phyloP scores from a whole-genome alignment of 1,284 basidiomycete genomes.

The Pholiota adiposa region DNA sequence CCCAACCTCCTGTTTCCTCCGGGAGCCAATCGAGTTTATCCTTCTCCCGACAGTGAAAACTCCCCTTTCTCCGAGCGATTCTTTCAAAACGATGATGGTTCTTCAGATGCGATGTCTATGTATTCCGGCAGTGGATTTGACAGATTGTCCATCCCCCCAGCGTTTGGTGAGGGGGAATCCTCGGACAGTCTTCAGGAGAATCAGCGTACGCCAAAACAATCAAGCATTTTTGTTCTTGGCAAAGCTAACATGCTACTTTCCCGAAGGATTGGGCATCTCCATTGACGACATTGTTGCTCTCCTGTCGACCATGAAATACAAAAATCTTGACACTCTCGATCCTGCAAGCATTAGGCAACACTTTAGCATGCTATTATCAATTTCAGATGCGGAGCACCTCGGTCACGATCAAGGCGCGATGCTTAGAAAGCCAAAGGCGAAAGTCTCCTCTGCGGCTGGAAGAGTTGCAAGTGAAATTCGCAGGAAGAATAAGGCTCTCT shows the following conservation, averaged over 20 bases:
- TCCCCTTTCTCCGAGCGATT: background rate
- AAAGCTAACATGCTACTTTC: background rate
- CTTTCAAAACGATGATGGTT: background rate
- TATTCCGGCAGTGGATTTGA: background rate
- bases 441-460: constrained; percentile 15
- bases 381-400: background rate
- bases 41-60: background rate
- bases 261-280: background rate
- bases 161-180: background rate
- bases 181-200: background rate
- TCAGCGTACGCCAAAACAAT: background rate
- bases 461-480: constrained; percentile 9
- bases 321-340: background rate
- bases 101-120: background rate
- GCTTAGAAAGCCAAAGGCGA: constrained; percentile 7
- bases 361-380: background rate
- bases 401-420: background rate
- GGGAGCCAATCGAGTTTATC: no score
- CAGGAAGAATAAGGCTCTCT: constrained; percentile 5
- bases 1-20: no score
- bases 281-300: background rate
- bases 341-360: background rate
- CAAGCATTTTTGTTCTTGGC: background rate
- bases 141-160: background rate
- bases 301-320: background rate